Base-by-base conservation (phyloP, 306 rosid genomes). In the Acacia confusa region DNA sequence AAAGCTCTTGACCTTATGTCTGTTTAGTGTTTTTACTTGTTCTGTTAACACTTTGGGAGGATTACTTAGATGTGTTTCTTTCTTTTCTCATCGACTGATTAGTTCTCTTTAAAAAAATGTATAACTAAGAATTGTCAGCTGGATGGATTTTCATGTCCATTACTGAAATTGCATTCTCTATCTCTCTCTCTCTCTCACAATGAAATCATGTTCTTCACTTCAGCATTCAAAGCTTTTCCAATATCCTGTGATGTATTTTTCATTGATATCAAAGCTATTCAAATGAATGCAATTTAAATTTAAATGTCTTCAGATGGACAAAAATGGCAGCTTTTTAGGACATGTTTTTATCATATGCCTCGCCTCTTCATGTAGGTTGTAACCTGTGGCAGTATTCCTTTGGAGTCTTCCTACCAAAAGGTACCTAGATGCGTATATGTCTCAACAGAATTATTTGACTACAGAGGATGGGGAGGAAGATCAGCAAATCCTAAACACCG, bases 351-450 rank as follows among this genome's bases (percentile, higher is more conserved):
- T 67, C 34, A 47, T 55, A 67, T 72, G 36, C 75, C 32, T 60
- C 81, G 20, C 52, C 79, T 52, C 83, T 82, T 78, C 78, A 13
- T 86, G 90, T 84, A 96, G 99, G 97, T 96, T 78, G 99, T 96
- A 75, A 96, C 99, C 30, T 96, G 99, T 75, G 98, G 99, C 79
- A 96, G 99, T 80, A 96, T 96, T 85, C 97, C 99, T 73, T 76
- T 96, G 88, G 99, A 96, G 84, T 89, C 98, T 16, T 93, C 99
- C 48, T 96, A 96, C 89, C 99, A 93, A 80, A 90, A 90, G 78
- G 83, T 91, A 57, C 74, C 94, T 19, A 89, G 99, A 88, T 96
- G 99, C 65, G 97, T 93, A 2, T 93, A 93, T 73, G 91, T 93
- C 82, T 93, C 97, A 40, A 85, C 99, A 13, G 97, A 96, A 72